Evolutionary conservation across 257 asterid genomes (phyloP).

Genomic region (Solanum lycopersicoides): DNA sequence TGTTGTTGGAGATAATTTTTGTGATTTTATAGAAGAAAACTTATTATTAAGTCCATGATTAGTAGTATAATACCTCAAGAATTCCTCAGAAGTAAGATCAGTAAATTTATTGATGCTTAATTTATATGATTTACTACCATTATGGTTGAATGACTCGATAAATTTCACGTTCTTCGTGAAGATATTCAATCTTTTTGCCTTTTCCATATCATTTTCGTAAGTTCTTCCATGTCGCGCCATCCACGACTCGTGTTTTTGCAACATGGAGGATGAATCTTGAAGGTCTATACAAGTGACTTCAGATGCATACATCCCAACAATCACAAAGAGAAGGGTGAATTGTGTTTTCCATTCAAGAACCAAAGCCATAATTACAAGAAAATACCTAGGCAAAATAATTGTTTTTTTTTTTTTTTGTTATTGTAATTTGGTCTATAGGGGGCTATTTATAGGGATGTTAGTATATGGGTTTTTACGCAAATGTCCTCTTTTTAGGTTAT

Average conservation of each 20-base stretch:
- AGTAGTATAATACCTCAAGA: background rate
- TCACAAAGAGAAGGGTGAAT: background rate
- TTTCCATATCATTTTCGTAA: background rate
- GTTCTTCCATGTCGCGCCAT: background rate
- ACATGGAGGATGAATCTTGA: background rate
- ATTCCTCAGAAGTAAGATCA: conserved; percentile 1
- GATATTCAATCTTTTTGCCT: background rate
- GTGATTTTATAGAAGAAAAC: background rate
- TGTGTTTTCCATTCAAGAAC: background rate
- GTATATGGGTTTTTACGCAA: background rate
- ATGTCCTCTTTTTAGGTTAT: background rate
- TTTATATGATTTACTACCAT: background rate
- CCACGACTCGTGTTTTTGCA: conserved; percentile 3
- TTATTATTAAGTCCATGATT: background rate
- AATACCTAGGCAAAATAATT: background rate
- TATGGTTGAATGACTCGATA: background rate
- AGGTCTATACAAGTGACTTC: background rate
- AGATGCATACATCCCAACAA: background rate
- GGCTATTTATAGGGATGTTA: background rate
- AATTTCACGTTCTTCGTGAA: background rate
- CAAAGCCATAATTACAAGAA: background rate
- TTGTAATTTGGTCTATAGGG: background rate
- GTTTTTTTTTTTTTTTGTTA: background rate
- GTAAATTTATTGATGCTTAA: background rate
- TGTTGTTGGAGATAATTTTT: background rate